A percentile compares a stretch with the other conserved stretches of the same genome.
These are phyloP conservation scores for Xylariaceae sp. DNA, from an alignment of 2,329 filamentous ascomycete species.

Conservation along the genomic window DNA sequence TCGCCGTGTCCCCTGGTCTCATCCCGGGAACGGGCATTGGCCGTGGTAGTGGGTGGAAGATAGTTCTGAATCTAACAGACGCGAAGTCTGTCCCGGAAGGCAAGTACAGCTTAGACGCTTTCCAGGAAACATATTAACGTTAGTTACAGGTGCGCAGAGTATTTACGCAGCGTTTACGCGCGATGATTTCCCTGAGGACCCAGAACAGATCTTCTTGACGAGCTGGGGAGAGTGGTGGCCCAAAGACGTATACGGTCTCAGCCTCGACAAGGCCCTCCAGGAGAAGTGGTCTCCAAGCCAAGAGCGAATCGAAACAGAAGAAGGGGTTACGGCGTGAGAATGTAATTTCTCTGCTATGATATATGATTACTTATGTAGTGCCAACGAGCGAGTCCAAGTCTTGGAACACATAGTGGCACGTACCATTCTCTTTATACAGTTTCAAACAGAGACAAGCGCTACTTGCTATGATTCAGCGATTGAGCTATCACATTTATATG, in stretches of 20 bases:
- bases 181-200: slow-evolving; percentile 44
- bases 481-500: too few species aligned
- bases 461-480: too few species aligned
- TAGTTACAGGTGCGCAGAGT: slow-evolving; percentile 36
- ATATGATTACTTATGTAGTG: background rate
- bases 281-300: slow-evolving; percentile 45
- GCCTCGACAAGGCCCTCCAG: slow-evolving; percentile 42
- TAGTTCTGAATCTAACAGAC: slow-evolving; percentile 32
- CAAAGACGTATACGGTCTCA: slow-evolving; percentile 35
- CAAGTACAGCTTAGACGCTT: slow-evolving; percentile 14
- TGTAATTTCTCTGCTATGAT: background rate
- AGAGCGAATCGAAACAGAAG: slow-evolving; percentile 44
- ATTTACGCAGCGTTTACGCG: slow-evolving; percentile 40
- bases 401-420: background rate
- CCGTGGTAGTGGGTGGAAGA: slow-evolving; percentile 23
- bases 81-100: slow-evolving; percentile 44
- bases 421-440: too few species aligned
- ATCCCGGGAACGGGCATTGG: slow-evolving; percentile 44
- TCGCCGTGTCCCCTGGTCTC: slow-evolving; percentile 51
- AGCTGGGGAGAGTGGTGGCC: slow-evolving; percentile 55
- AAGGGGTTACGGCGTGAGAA: slow-evolving; percentile 18
- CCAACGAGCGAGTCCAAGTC: too few species aligned
- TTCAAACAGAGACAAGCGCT: too few species aligned
- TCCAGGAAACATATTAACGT: background rate
- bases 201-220: slow-evolving; percentile 47